These are phyloP conservation scores for Blastobotrys terrestris DNA, from an alignment of 805 yeast species.

Conservation along the genomic window DNA sequence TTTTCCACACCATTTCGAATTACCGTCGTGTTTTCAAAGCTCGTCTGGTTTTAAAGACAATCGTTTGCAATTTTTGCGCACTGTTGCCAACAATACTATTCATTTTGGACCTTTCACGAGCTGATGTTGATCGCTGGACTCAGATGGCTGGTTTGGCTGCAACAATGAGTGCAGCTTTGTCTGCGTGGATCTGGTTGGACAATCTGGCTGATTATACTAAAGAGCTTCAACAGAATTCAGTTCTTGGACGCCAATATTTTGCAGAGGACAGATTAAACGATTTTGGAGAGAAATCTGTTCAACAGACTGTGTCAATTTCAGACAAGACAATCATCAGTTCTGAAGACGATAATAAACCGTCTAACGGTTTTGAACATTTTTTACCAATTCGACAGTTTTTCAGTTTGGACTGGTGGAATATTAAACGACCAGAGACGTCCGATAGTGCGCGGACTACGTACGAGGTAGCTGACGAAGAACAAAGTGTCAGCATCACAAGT, in stretches of 20 bases:
- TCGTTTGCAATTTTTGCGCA: constrained; percentile 13
- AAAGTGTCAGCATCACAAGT: background rate
- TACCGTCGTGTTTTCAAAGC: background rate
- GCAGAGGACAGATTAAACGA: constrained; percentile 13
- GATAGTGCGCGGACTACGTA: constrained; percentile 13
- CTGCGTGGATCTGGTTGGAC: constrained; percentile 20
- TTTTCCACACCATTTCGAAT: constrained; percentile 10
- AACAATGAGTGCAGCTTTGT: constrained; percentile 14
- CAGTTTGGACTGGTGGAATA: background rate
- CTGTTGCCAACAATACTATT: constrained; percentile 17
- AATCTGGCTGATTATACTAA: constrained; percentile 14
- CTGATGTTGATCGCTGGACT: constrained; percentile 15
- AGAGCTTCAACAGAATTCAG: constrained; percentile 11
- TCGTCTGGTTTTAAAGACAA: constrained; percentile 9
- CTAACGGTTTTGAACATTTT: no score
- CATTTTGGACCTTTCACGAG: constrained; percentile 17
- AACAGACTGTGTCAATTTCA: background rate
- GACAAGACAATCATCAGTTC: background rate
- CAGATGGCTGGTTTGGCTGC: constrained; percentile 10
- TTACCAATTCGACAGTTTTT: no score
- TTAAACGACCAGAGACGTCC: constrained; percentile 13
- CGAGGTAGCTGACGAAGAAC: constrained; percentile 5
- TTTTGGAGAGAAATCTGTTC: background rate
- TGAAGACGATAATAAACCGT: background rate
- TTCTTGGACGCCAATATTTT: constrained; percentile 19